Evolutionary conservation across 163 green algal species (phyloP).

Genomic region (Chlamydomonas reinhardtii): DNA sequence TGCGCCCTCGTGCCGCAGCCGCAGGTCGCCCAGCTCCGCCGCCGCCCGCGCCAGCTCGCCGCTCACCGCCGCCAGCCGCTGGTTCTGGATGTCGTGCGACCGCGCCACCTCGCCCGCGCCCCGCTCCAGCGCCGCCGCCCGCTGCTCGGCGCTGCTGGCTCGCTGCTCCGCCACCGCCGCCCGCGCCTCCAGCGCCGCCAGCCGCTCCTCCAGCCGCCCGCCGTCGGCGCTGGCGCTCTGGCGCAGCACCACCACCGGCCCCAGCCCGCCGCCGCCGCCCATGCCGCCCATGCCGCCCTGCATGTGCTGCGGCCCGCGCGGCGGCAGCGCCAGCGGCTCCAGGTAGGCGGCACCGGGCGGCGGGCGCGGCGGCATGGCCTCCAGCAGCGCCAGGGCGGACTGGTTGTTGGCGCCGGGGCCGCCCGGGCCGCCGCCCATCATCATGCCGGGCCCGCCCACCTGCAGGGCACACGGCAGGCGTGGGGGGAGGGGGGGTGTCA

Average conservation of each 20-base stretch:
- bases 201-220: constrained; percentile 15
- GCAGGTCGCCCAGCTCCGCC: constrained; percentile 46
- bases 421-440: no score
- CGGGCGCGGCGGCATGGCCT: neutral
- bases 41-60: constrained; percentile 38
- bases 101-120: constrained; percentile 27
- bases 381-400: neutral
- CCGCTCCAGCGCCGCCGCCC: constrained; percentile 17
- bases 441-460: no score
- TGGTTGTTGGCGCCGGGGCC: neutral
- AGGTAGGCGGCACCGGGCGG: constrained; percentile 1
- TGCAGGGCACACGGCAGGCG: no score
- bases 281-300: neutral
- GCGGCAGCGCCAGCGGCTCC: constrained; percentile 3
- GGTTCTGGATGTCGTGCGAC: constrained; percentile 43
- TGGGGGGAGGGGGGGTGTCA: no score
- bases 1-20: constrained; percentile 44
- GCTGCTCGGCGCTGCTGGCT: constrained; percentile 4
- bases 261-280: neutral
- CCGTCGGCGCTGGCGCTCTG: neutral
- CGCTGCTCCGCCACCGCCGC: constrained; percentile 37
- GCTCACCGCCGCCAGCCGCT: constrained; percentile 42
- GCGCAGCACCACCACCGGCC: neutral
- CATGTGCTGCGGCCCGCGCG: neutral
- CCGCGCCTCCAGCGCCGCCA: constrained; percentile 37